Evolutionary conservation across 805 yeast genomes (phyloP).

Genomic region (Barnettozyma sucrosica): DNA sequence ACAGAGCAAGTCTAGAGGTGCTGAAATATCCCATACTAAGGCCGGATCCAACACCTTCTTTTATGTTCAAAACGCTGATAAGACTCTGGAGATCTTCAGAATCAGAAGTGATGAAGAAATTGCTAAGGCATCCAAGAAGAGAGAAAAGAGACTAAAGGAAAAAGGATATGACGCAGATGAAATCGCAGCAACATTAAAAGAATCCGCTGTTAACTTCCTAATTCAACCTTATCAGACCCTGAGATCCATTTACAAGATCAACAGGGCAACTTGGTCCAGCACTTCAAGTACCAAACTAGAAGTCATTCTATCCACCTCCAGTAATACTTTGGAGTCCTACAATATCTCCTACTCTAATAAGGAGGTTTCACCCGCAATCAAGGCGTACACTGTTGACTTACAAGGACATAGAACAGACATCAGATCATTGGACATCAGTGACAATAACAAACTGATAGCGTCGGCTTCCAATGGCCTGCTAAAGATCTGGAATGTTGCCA

Average conservation of each 20-base stretch:
- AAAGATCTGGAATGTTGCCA: conserved; percentile 80
- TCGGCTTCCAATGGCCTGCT: conserved; percentile 88
- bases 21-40: conserved; percentile 47
- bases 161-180: conserved; percentile 62
- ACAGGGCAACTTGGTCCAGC: conserved; percentile 60
- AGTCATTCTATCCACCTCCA: conserved; percentile 57
- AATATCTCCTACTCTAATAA: conserved; percentile 52
- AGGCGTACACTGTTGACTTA: conserved; percentile 56
- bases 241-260: conserved; percentile 59
- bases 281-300: conserved; percentile 46
- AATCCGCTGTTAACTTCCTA: conserved; percentile 46
- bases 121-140: conserved; percentile 65
- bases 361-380: conserved; percentile 43
- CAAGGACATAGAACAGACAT: conserved; percentile 90
- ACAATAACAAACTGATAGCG: conserved; percentile 73
- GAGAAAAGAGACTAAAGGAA: conserved; percentile 72
- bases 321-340: conserved; percentile 73
- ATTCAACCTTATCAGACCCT: conserved; percentile 65
- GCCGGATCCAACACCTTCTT: conserved; percentile 40
- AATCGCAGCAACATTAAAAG: conserved; percentile 42
- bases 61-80: conserved; percentile 72
- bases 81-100: conserved; percentile 74
- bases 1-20: conserved; percentile 68
- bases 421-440: conserved; percentile 74
- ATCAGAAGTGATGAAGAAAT: conserved; percentile 73